phyloP scores from a whole-genome alignment of 495 filamentous ascomycete genomes.

The Bryoglossum gracile region DNA sequence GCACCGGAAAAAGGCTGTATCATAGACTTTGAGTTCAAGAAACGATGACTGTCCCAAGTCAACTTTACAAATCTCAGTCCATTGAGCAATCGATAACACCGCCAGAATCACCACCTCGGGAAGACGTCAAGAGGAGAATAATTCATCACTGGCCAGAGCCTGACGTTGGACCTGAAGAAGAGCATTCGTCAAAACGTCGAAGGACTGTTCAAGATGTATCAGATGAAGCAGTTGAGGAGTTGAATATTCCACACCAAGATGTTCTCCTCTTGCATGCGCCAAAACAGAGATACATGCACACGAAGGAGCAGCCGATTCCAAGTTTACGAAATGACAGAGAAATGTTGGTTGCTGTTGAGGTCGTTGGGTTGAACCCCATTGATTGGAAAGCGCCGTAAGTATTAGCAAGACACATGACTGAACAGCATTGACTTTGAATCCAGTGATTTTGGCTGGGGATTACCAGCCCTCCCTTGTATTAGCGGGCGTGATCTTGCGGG shows the following conservation, averaged over 20 bases:
- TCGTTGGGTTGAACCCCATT: constrained; percentile 62
- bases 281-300: constrained; percentile 35
- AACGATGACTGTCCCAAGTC: not conserved
- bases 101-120: constrained; percentile 6
- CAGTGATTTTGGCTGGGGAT: constrained; percentile 59
- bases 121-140: not conserved
- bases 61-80: constrained; percentile 14
- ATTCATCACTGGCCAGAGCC: constrained; percentile 14
- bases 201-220: not conserved
- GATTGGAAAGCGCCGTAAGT: constrained; percentile 68
- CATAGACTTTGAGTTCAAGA: too few species aligned
- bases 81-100: constrained; percentile 12
- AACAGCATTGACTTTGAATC: not conserved
- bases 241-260: constrained; percentile 28
- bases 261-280: constrained; percentile 38
- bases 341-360: constrained; percentile 48
- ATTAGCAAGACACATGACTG: not conserved
- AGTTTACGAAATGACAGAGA: constrained; percentile 37
- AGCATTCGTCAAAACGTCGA: not conserved
- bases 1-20: too few species aligned
- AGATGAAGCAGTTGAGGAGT: constrained; percentile 4
- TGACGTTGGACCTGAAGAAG: constrained; percentile 9
- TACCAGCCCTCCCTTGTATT: constrained; percentile 58
- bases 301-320: constrained; percentile 43
- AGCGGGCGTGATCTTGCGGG: constrained; percentile 59